phyloP scores from a whole-genome alignment of 306 rosid species.

The Prunus fruticosa region DNA sequence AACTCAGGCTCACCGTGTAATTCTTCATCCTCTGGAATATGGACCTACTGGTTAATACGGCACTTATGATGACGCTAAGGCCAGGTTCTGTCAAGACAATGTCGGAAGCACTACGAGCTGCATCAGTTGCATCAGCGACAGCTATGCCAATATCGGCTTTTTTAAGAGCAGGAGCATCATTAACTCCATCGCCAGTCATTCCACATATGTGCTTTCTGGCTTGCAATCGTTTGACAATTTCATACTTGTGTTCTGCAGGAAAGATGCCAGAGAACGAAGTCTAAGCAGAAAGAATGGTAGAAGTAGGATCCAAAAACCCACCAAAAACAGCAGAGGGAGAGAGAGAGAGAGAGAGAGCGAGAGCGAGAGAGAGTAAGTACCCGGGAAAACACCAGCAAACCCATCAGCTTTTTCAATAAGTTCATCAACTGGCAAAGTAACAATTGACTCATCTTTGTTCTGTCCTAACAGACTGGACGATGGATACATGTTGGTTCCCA shows the following conservation, averaged over 20 bases:
- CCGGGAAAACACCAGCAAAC: slow-evolving; percentile 86
- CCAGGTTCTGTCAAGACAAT: slow-evolving; percentile 90
- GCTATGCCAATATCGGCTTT: slow-evolving; percentile 92
- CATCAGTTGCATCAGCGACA: slow-evolving; percentile 92
- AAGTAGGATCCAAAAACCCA: not conserved
- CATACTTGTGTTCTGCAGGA: slow-evolving; percentile 76
- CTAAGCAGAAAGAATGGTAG: not conserved
- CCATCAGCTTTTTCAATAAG: slow-evolving; percentile 85
- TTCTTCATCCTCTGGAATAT: slow-evolving; percentile 93
- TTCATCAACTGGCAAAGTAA: slow-evolving; percentile 77
- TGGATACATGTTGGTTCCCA: slow-evolving; percentile 94
- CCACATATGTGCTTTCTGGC: slow-evolving; percentile 81
- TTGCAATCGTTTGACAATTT: slow-evolving; percentile 76
- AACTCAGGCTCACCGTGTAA: slow-evolving; percentile 57
- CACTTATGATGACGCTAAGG: slow-evolving; percentile 79
- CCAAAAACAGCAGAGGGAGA: not conserved
- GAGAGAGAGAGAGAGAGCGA: too few relatives aligned
- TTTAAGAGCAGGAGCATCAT: slow-evolving; percentile 88
- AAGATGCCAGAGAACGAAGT: slow-evolving; percentile 8
- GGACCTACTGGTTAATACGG: slow-evolving; percentile 87
- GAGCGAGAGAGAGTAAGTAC: slow-evolving; percentile 21
- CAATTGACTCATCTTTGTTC: slow-evolving; percentile 55
- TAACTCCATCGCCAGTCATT: slow-evolving; percentile 91
- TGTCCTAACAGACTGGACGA: slow-evolving; percentile 71
- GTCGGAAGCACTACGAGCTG: slow-evolving; percentile 89